Base-by-base conservation (phyloP, 805 yeast species). In the Novakomyces olei region DNA sequence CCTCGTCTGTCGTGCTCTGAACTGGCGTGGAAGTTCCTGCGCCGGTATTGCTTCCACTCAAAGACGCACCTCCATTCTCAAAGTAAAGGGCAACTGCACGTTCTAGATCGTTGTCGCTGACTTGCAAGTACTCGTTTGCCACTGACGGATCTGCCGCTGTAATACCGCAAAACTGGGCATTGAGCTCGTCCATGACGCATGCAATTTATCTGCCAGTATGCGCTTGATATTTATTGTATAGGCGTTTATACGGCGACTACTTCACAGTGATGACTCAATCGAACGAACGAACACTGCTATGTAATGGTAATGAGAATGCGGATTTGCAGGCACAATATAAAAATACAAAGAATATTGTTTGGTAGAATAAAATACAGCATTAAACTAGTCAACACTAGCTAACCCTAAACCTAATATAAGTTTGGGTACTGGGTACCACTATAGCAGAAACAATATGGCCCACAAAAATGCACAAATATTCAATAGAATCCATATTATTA, bases 71-170 rank as follows among this genome's bases (percentile, higher is more conserved):
- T 12, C 57, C 58, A 30, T 50, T 35, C 41, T 88, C 96, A 54
- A 76, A 72, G 51, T 57, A 88, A 28, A 88, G 57, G 9, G 80
- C 69, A 5, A 88, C 77, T 0, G 98, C 96, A 15, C 69, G 65
- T 36, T 83, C 92, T 22, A 85, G 48, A 48, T 79, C 68, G 29
- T 69, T 69, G 32, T 73, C 81, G 4, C 85, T 64, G 56, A 85
- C 70, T 17, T 73, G 81, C 15, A 88, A 50, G 46, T 73, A 88
- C 42, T 73, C 79, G 34, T 61, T 56, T 1, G 96, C 96, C 8
- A 65, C 55, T 4, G 60, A 61, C 1, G 65, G 61, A 46, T 76
- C 85, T 2, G 68, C 67, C 15, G 79, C 76, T 0, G 96, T 81
- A 34, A 88, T 72, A 26, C 85, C 83, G 50, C 83, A 58, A 51